These are phyloP conservation scores for Sporothrix inflata DNA, from an alignment of 2,329 filamentous ascomycete species.

Conservation along the genomic window DNA sequence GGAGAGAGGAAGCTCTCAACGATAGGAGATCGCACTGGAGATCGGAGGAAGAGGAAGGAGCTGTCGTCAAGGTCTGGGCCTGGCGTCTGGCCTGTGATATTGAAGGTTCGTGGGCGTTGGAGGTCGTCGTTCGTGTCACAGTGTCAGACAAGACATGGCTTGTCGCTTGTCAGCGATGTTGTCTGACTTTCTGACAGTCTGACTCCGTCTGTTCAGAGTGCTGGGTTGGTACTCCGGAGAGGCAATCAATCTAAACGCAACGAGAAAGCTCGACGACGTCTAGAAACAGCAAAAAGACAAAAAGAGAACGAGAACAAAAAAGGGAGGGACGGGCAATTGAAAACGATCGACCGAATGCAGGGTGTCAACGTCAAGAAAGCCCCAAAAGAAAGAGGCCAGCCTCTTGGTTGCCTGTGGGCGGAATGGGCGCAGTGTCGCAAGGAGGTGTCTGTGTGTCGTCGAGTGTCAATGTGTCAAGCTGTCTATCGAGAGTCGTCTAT, in stretches of 20 bases:
- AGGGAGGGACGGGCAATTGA: background rate
- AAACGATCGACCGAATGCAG: background rate
- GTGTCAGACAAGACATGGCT: slow-evolving; percentile 13
- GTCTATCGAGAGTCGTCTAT: background rate
- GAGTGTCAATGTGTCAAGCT: background rate
- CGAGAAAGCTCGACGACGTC: background rate
- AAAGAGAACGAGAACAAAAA: background rate
- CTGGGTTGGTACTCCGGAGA: background rate
- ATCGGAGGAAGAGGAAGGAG: background rate
- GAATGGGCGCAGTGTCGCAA: slow-evolving; percentile 10
- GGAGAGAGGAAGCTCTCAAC: no score
- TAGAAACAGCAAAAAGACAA: background rate
- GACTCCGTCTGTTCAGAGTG: background rate
- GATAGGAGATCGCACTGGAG: background rate
- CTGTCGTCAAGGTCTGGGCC: background rate
- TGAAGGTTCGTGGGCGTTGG: background rate
- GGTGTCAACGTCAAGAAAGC: background rate
- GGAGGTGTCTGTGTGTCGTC: background rate
- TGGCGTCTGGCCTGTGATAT: background rate
- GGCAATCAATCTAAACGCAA: background rate
- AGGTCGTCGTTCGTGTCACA: background rate
- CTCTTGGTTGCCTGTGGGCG: slow-evolving; percentile 7
- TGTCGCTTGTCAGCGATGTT: background rate
- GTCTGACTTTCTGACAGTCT: background rate
- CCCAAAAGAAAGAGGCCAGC: slow-evolving; percentile 12